Base-by-base conservation (phyloP, 805 yeast genomes). In the Candida michaelii region DNA sequence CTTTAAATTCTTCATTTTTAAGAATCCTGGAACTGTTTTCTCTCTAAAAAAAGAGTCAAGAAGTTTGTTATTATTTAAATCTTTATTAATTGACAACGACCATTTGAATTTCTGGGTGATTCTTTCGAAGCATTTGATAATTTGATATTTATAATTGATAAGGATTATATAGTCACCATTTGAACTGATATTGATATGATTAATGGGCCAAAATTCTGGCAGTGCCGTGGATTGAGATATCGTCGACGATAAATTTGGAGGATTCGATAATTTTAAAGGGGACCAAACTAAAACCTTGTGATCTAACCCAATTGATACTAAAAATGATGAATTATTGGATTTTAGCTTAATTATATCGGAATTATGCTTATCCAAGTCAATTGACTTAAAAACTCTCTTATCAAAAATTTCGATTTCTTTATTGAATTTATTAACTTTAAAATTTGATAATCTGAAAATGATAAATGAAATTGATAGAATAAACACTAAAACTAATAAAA, bases 231-330 rank as follows among this genome's bases (percentile, higher is more conserved):
- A 32, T 39, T 13, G 23, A 25, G 13, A n/a, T n/a, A 49, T 39
- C 3, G 37, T 46, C 71, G 85, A 57, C 0, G 65, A 42, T 7
- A 66, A 53, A 29, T 60, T 52, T 1, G 60, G 51, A 1, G 69
- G 67, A 5, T 17, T 23, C 0, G 49, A 46, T 16, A 40, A 27
- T 14, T 46, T 60, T 42, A 81, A 56, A 3, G 89, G 89, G 0
- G 86, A 82, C 95, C 95, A 87, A 9, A 86, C 77, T 24, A 79
- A 59, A 3, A 87, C 72, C 45, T 73, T 77, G 51, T 84, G 89
- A 52, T 87, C 95, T 55, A 88, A 65, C 3, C 90, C 91, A 19
- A 84, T 74, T 1, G 85, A 74, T 0, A 86, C 80, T 17, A 85
- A 71, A 52, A 85, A 82, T 2, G 88, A 80, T 40, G 79, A 72